Percentiles rank a stretch among this genome's conserved stretches.
Conservation (phyloP, 148 eudicot species). For the Vaccinium myrtillus region DNA sequence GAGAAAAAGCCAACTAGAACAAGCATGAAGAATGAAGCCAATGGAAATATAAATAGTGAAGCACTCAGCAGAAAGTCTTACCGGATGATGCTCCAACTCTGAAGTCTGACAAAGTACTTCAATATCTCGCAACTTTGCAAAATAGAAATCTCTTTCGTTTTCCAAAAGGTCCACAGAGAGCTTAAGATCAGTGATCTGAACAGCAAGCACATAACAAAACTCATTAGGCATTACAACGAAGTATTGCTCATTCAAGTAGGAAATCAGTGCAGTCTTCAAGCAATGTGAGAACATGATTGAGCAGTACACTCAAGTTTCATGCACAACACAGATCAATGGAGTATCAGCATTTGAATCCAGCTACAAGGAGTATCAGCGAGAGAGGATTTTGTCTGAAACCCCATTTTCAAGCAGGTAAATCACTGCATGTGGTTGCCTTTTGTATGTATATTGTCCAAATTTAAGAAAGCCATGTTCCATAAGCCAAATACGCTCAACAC, state of each 20-base stretch:
- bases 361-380: not conserved
- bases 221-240: not conserved
- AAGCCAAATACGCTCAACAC: not conserved
- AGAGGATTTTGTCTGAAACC: not conserved
- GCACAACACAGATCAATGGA: not conserved
- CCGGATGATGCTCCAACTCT: constrained; percentile 58
- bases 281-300: not conserved
- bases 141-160: constrained; percentile 90
- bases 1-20: not conserved
- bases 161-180: constrained; percentile 74
- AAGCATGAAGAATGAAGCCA: too few relatives aligned
- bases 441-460: not conserved
- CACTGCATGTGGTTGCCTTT: not conserved
- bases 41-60: not conserved
- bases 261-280: not conserved
- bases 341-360: not conserved
- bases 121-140: constrained; percentile 75
- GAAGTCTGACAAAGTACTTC: constrained; percentile 82
- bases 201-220: not conserved
- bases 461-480: not conserved
- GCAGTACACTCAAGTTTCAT: not conserved
- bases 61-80: constrained; percentile 30
- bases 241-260: not conserved
- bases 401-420: constrained; percentile 6
- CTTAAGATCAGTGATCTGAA: constrained; percentile 75